phyloP scores from a whole-genome alignment of 306 rosid species.

The Dalbergia cultrata region DNA sequence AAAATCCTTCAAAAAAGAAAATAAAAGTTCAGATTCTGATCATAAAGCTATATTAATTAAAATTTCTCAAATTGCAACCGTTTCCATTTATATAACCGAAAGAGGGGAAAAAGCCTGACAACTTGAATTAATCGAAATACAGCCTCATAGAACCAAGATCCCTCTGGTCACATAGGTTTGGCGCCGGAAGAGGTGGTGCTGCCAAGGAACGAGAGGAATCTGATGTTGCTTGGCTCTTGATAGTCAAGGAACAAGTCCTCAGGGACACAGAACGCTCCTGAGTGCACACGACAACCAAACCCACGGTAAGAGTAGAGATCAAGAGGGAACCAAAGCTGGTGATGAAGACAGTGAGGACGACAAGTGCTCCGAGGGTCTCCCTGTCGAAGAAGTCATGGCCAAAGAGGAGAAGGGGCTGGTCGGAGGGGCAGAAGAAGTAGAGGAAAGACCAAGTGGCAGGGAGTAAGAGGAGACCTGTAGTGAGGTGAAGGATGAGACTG shows the following conservation, averaged over 20 bases:
- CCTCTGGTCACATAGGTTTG: constrained; percentile 53
- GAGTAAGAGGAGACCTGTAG: constrained; percentile 64
- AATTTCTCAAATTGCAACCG: neutral
- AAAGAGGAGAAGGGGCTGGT: constrained; percentile 66
- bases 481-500: too few species aligned
- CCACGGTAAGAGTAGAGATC: constrained; percentile 66
- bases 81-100: neutral
- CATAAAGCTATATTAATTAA: neutral
- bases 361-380: constrained; percentile 61
- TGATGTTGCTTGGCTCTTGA: constrained; percentile 63
- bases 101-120: neutral
- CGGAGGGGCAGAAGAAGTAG: constrained; percentile 70
- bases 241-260: constrained; percentile 82
- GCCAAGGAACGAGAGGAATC: constrained; percentile 75
- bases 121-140: neutral
- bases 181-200: too few species aligned
- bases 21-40: neutral
- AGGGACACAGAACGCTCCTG: constrained; percentile 81
- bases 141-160: constrained; percentile 16
- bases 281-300: constrained; percentile 62
- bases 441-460: constrained; percentile 69
- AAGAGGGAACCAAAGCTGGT: constrained; percentile 80
- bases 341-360: constrained; percentile 61
- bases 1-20: too few species aligned
- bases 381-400: constrained; percentile 71